phyloP scores from a whole-genome alignment of 1,139 yeast genomes.

The Hemisphaericaspora xylanilytica region DNA sequence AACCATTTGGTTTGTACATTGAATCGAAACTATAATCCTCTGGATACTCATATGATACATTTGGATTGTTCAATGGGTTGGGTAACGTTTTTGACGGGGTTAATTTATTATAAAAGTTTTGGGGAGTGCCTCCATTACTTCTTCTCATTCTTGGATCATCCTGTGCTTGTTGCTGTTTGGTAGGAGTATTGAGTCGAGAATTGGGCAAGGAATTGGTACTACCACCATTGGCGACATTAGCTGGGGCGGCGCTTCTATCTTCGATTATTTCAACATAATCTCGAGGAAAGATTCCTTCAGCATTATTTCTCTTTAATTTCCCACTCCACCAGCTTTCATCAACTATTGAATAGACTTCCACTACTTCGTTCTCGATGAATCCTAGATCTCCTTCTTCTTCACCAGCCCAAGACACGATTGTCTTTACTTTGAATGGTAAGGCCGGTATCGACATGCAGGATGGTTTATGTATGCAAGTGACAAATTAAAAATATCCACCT shows the following conservation, averaged over 20 bases:
- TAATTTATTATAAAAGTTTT: conserved; percentile 1
- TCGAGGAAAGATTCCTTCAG: conserved; percentile 82
- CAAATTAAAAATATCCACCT: too few relatives aligned
- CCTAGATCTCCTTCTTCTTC: conserved; percentile 87
- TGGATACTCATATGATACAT: conserved; percentile 21
- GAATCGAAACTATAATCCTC: conserved; percentile 26
- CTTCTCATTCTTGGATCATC: conserved; percentile 13
- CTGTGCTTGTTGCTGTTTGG: conserved; percentile 11
- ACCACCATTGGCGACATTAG: conserved; percentile 5
- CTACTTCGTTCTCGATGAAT: conserved; percentile 86
- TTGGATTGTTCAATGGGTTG: conserved; percentile 18
- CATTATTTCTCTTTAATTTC: conserved; percentile 69
- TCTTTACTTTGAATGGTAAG: conserved; percentile 71
- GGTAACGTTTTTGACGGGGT: conserved; percentile 16
- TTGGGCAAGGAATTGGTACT: conserved; percentile 15
- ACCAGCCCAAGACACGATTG: conserved; percentile 88
- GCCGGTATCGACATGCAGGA: conserved; percentile 21
- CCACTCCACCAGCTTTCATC: conserved; percentile 97
- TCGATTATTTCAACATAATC: conserved; percentile 73
- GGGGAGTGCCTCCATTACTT: conserved; percentile 19
- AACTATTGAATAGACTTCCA: conserved; percentile 75
- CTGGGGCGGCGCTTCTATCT: conserved; percentile 17
- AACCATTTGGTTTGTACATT: conserved; percentile 14
- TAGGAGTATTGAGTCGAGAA: conserved; percentile 12
- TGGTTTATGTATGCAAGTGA: too few relatives aligned